phyloP scores from a whole-genome alignment of 352 stramenopile species.

The Phytophthora sp. region DNA sequence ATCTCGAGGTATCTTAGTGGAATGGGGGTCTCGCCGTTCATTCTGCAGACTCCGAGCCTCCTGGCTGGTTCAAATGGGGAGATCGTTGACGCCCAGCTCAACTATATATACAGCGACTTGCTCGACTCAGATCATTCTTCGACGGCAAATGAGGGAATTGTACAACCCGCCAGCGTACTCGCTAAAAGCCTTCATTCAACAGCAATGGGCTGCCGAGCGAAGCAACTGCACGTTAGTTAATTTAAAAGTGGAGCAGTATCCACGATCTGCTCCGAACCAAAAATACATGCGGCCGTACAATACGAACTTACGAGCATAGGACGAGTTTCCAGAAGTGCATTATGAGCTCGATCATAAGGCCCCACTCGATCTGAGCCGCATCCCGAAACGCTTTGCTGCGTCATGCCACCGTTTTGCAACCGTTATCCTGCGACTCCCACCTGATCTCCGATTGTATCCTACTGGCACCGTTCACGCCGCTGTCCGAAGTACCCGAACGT shows the following conservation, averaged over 20 bases:
- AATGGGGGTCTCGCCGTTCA: no score
- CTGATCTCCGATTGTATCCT: constrained; percentile 74
- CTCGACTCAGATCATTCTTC: constrained; percentile 77
- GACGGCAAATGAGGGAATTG: constrained; percentile 73
- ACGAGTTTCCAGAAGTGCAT: constrained; percentile 53
- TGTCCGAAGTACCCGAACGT: constrained; percentile 78
- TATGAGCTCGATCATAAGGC: constrained; percentile 69
- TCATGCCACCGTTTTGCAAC: constrained; percentile 86
- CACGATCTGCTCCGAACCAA: constrained; percentile 71
- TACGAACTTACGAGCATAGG: constrained; percentile 44
- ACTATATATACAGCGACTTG: no score
- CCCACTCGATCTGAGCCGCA: constrained; percentile 63
- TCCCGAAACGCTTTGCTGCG: constrained; percentile 81
- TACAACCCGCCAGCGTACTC: constrained; percentile 78
- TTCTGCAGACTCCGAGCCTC: no score
- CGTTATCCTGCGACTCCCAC: constrained; percentile 80
- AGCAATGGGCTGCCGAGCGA: constrained; percentile 68
- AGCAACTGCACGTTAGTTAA: constrained; percentile 67
- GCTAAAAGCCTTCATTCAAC: constrained; percentile 74
- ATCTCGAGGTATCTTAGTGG: no score
- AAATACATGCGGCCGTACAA: constrained; percentile 70
- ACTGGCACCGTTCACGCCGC: constrained; percentile 49
- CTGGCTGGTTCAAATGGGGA: no score
- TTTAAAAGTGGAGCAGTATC: constrained; percentile 59
- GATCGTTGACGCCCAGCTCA: no score